A percentile compares a stretch with the other conserved stretches of the same genome.
These are phyloP conservation scores for Acanthochlamys bracteata DNA, from an alignment of 106 monocot species.

Conservation along the genomic window DNA sequence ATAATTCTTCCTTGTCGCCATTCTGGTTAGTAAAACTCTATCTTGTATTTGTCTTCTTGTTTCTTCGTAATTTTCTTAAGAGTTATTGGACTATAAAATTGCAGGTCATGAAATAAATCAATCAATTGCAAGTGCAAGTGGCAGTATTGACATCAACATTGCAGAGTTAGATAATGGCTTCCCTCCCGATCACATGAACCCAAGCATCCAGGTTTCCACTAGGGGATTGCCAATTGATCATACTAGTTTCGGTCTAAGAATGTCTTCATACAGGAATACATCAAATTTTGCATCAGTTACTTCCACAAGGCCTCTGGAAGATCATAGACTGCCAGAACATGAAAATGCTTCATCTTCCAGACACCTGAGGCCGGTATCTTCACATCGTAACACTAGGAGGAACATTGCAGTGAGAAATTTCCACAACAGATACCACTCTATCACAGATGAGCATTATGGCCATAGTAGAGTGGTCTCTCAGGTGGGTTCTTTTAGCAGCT, in stretches of 20 bases:
- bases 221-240: not conserved
- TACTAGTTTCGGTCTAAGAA: constrained; percentile 12
- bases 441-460: constrained; percentile 12
- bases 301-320: not conserved
- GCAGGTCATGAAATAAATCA: constrained; percentile 17
- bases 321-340: constrained; percentile 7
- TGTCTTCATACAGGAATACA: constrained; percentile 5
- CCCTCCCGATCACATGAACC: not conserved
- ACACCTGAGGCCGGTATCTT: constrained; percentile 15
- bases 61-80: not conserved
- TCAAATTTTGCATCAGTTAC: constrained; percentile 5
- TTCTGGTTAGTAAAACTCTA: constrained; percentile 16
- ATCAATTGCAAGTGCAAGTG: constrained; percentile 8
- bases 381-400: constrained; percentile 13
- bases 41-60: not conserved
- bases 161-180: constrained; percentile 2
- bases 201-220: constrained; percentile 8
- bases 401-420: constrained; percentile 19
- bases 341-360: constrained; percentile 21
- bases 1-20: constrained; percentile 15
- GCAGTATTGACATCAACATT: not conserved
- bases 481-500: constrained; percentile 8
- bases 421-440: constrained; percentile 6
- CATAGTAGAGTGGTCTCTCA: constrained; percentile 17
- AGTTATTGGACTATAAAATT: not conserved